Percentiles rank a stretch among this genome's conserved stretches.
Conservation (phyloP, 495 filamentous ascomycete genomes). For the Aspergillus wentii region DNA sequence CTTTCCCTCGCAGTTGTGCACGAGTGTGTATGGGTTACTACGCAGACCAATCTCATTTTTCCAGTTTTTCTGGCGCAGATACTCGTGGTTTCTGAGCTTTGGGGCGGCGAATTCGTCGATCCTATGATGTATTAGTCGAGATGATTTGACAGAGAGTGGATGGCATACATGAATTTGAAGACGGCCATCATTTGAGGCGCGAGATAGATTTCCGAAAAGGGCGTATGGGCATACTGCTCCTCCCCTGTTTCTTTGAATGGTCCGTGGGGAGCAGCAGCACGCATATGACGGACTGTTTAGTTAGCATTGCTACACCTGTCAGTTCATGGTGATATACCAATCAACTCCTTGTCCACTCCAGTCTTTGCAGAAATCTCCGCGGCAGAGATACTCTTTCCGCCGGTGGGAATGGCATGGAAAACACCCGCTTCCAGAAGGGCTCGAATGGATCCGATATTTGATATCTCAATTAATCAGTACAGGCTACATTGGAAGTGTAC, state of each 20-base stretch:
- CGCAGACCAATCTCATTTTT: neutral
- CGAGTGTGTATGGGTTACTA: conserved; percentile 5
- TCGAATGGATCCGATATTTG: conserved; percentile 2
- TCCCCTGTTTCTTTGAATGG: conserved; percentile 3
- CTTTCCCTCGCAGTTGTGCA: conserved; percentile 3
- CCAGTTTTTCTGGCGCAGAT: conserved; percentile 2
- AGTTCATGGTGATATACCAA: conserved; percentile 5
- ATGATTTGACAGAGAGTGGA: neutral
- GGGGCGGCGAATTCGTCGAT: conserved; percentile 3
- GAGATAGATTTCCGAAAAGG: conserved; percentile 5
- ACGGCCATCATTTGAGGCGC: conserved; percentile 1
- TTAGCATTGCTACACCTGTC: too few species aligned
- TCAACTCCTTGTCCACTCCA: conserved; percentile 2
- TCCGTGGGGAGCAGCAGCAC: conserved; percentile 1
- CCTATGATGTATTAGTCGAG: neutral
- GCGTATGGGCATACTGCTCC: conserved; percentile 6
- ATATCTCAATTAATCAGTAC: neutral
- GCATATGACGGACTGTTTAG: conserved; percentile 9
- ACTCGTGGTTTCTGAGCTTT: conserved; percentile 7
- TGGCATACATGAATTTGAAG: neutral
- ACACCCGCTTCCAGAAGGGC: conserved; percentile 3
- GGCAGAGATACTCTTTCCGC: conserved; percentile 3
- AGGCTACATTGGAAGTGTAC: neutral
- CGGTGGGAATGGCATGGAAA: conserved; percentile 5
- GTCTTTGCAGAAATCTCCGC: conserved; percentile 1